These are phyloP conservation scores for Fistulifera pelliculosa DNA, from an alignment of 108 stramenopile species.

Conservation along the genomic window DNA sequence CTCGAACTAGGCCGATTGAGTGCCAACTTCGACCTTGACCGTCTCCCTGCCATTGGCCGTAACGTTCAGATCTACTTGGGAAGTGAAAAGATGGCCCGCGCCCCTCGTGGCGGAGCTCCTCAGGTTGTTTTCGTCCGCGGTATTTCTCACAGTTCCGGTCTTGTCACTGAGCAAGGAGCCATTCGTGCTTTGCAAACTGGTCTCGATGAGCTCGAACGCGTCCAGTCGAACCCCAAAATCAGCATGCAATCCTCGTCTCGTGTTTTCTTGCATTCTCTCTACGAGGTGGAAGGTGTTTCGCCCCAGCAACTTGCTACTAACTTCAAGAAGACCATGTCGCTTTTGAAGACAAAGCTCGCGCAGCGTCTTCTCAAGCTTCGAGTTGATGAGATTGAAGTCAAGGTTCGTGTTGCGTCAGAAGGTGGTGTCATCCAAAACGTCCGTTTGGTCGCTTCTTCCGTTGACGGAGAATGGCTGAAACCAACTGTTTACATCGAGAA, in stretches of 20 bases:
- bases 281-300: conserved; percentile 62
- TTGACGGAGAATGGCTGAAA: conserved; percentile 92
- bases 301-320: conserved; percentile 54
- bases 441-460: conserved; percentile 91
- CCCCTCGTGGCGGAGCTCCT: conserved; percentile 56
- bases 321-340: conserved; percentile 62
- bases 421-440: conserved; percentile 70
- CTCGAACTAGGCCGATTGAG: conserved; percentile 80
- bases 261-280: conserved; percentile 89
- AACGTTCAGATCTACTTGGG: conserved; percentile 92
- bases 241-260: conserved; percentile 81
- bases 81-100: conserved; percentile 54
- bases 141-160: conserved; percentile 83
- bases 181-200: conserved; percentile 74
- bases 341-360: conserved; percentile 77
- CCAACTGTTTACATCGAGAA: conserved; percentile 84
- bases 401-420: conserved; percentile 67
- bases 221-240: conserved; percentile 87
- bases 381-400: conserved; percentile 97
- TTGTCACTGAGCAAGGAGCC: conserved; percentile 58
- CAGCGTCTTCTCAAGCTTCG: conserved; percentile 86
- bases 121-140: conserved; percentile 92
- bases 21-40: conserved; percentile 80
- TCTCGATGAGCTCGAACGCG: conserved; percentile 93
- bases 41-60: conserved; percentile 81